Conservation (phyloP, 2,329 filamentous ascomycete species). For the Aspergillus carbonarius region DNA sequence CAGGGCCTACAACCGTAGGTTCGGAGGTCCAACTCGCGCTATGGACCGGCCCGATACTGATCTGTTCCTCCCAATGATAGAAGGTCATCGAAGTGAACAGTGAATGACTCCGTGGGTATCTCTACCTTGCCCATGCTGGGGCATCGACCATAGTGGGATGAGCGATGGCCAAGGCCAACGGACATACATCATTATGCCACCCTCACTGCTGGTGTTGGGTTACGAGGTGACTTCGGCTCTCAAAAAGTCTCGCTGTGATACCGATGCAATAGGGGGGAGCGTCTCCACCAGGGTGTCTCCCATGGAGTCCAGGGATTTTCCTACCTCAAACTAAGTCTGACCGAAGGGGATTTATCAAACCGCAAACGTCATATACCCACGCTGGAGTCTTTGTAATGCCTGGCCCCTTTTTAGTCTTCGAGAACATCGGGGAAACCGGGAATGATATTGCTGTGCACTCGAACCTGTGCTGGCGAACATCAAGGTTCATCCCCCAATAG, state of each 20-base stretch:
- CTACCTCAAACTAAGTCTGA: neutral
- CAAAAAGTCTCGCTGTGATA: neutral
- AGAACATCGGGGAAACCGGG: neutral
- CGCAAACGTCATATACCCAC: neutral
- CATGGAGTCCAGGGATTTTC: neutral
- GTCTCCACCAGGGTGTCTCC: neutral
- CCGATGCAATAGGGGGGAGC: neutral
- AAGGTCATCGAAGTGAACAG: neutral
- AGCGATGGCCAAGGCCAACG: neutral
- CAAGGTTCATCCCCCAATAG: neutral
- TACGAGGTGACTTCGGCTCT: neutral
- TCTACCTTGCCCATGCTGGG: too few species aligned
- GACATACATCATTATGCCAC: neutral
- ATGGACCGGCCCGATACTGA: constrained; percentile 18
- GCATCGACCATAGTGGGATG: too few species aligned
- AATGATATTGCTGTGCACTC: neutral
- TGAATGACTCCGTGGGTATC: neutral
- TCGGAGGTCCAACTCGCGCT: constrained; percentile 5
- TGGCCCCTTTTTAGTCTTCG: neutral
- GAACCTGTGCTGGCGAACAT: neutral
- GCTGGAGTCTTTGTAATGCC: neutral
- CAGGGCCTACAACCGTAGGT: neutral
- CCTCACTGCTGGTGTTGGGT: neutral
- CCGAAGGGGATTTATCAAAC: neutral
- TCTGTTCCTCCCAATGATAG: constrained; percentile 4